Evolutionary conservation across 345 rosid species (phyloP).

Genomic region (Abelmoschus esculentus): DNA sequence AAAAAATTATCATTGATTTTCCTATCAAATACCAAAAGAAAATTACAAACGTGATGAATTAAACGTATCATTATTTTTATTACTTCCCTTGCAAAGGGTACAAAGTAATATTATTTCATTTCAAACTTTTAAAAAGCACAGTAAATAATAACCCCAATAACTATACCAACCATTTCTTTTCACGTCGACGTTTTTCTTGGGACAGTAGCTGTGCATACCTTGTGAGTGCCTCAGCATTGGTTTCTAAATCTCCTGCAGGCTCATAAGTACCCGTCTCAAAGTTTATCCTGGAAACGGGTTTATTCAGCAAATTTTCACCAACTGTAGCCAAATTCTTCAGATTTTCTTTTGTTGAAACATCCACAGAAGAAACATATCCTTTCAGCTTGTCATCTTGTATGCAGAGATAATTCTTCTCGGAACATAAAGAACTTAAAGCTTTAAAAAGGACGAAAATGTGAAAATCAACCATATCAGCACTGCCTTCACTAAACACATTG

Average conservation of each 20-base stretch:
- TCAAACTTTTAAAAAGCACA: not conserved
- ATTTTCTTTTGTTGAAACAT: not conserved
- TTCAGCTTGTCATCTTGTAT: not conserved
- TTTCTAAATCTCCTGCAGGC: not conserved
- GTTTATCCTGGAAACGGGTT: not conserved
- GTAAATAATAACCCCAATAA: no score
- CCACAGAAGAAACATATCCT: not conserved
- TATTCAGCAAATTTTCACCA: not conserved
- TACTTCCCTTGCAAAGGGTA: not conserved
- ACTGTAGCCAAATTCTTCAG: not conserved
- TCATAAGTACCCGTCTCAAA: not conserved
- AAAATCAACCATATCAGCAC: conserved; percentile 56
- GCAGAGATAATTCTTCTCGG: conserved; percentile 9
- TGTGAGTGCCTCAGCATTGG: not conserved
- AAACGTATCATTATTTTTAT: not conserved
- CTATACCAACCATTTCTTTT: not conserved
- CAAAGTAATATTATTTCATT: not conserved
- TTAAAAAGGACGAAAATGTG: conserved; percentile 42
- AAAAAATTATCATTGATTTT: no score
- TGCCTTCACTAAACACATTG: conserved; percentile 48
- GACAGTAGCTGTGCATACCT: not conserved
- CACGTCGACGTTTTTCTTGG: not conserved
- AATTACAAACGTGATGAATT: no score
- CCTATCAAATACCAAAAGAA: no score
- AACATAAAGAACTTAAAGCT: conserved; percentile 35